These are phyloP conservation scores for Penicillium italicum DNA, from an alignment of 2,329 filamentous ascomycete genomes.

Conservation along the genomic window DNA sequence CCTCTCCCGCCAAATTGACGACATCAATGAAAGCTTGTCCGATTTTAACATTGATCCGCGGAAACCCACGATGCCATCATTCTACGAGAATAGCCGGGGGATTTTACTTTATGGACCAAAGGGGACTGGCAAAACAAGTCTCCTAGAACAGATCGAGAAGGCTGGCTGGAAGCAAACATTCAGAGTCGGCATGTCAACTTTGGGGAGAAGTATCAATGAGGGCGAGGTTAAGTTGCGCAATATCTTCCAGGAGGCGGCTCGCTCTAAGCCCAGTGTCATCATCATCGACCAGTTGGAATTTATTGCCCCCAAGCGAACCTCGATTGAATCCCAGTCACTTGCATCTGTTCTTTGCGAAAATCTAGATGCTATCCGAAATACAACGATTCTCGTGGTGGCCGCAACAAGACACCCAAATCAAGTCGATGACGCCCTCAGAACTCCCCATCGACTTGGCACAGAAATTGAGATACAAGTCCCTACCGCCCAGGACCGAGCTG, in stretches of 20 bases:
- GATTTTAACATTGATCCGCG: slow-evolving; percentile 47
- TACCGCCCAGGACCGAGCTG: slow-evolving; percentile 63
- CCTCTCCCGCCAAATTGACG: slow-evolving; percentile 59
- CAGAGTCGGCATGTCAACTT: slow-evolving; percentile 36
- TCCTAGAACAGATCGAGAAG: slow-evolving; percentile 65
- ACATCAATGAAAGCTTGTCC: slow-evolving; percentile 64
- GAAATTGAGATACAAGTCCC: slow-evolving; percentile 76
- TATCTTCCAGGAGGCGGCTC: slow-evolving; percentile 65
- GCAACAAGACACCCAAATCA: slow-evolving; percentile 70
- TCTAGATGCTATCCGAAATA: slow-evolving; percentile 39
- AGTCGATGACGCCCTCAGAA: slow-evolving; percentile 66
- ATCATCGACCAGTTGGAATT: slow-evolving; percentile 74
- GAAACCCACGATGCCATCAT: slow-evolving; percentile 39
- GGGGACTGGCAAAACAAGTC: slow-evolving; percentile 78
- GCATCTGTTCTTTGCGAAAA: slow-evolving; percentile 41
- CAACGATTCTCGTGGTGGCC: slow-evolving; percentile 68
- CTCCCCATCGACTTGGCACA: slow-evolving; percentile 59
- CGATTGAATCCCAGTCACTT: slow-evolving; percentile 42
- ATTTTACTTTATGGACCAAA: slow-evolving; percentile 75
- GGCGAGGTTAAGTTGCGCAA: slow-evolving; percentile 59
- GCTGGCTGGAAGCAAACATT: slow-evolving; percentile 69
- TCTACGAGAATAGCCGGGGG: slow-evolving; percentile 49
- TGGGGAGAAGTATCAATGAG: slow-evolving; percentile 39
- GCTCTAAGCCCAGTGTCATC: slow-evolving; percentile 70
- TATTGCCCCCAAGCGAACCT: slow-evolving; percentile 59